These are phyloP conservation scores for Kluyveromyces siamensis DNA, from an alignment of 805 yeast species.

Conservation along the genomic window DNA sequence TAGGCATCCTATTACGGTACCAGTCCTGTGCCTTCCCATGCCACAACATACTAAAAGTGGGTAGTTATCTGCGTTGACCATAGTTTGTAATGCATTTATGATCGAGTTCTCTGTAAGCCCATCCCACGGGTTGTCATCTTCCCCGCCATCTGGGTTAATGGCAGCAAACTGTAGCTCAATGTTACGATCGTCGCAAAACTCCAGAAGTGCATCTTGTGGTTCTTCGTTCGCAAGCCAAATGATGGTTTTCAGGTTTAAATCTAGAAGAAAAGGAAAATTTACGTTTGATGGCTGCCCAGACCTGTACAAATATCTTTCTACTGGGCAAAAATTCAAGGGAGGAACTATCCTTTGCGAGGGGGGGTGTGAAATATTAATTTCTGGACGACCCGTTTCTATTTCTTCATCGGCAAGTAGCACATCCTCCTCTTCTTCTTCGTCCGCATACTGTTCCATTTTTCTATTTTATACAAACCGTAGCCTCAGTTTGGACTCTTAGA, in stretches of 20 bases:
- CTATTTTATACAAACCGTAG: neutral
- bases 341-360: constrained; percentile 74
- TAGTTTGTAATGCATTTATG: constrained; percentile 65
- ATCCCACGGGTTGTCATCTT: constrained; percentile 86
- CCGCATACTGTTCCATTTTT: constrained; percentile 4
- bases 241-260: constrained; percentile 66
- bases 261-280: constrained; percentile 75
- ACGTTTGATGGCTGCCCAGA: constrained; percentile 94
- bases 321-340: constrained; percentile 92
- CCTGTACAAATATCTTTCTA: constrained; percentile 76
- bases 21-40: constrained; percentile 97
- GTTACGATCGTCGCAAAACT: constrained; percentile 63
- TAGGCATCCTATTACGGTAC: constrained; percentile 91
- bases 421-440: constrained; percentile 23
- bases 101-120: constrained; percentile 80
- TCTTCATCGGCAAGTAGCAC: constrained; percentile 24
- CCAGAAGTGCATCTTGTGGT: constrained; percentile 80
- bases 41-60: constrained; percentile 93
- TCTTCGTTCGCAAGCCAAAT: constrained; percentile 95
- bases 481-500: too few relatives aligned
- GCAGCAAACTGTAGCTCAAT: constrained; percentile 80
- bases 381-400: constrained; percentile 22
- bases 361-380: constrained; percentile 35
- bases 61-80: constrained; percentile 62
- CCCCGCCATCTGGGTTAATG: constrained; percentile 64